Evolutionary conservation across 148 eudicot species (phyloP).

Genomic region (Camellia japonica): DNA sequence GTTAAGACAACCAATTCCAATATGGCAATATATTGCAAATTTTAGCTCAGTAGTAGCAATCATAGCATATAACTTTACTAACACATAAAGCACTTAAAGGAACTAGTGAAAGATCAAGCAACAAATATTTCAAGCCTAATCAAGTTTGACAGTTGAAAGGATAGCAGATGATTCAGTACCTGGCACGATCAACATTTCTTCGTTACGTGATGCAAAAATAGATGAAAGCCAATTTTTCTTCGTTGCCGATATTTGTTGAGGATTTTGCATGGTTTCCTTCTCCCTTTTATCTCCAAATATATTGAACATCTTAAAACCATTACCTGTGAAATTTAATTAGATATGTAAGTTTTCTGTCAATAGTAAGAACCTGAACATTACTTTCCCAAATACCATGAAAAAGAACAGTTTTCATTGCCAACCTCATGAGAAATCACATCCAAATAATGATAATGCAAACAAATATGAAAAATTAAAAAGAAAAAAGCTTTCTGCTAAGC

Average conservation of each 20-base stretch:
- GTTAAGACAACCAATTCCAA: neutral
- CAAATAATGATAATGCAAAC: conserved; percentile 6
- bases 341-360: neutral
- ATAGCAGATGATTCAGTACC: conserved; percentile 21
- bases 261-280: conserved; percentile 15
- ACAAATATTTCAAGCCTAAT: neutral
- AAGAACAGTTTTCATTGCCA: conserved; percentile 1
- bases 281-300: conserved; percentile 35
- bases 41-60: no score
- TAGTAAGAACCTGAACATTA: neutral
- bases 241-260: conserved; percentile 20
- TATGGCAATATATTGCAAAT: no score
- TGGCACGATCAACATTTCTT: conserved; percentile 11
- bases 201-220: conserved; percentile 25
- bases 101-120: neutral
- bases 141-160: neutral
- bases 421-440: neutral
- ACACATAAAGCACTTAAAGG: neutral
- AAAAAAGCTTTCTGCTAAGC: neutral
- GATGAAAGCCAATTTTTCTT: conserved; percentile 43
- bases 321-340: conserved; percentile 28
- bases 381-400: neutral
- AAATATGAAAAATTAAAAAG: neutral
- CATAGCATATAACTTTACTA: neutral
- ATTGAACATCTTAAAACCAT: conserved; percentile 35